These are phyloP conservation scores for Cajanus cajan DNA, from an alignment of 306 rosid genomes.

Conservation along the genomic window DNA sequence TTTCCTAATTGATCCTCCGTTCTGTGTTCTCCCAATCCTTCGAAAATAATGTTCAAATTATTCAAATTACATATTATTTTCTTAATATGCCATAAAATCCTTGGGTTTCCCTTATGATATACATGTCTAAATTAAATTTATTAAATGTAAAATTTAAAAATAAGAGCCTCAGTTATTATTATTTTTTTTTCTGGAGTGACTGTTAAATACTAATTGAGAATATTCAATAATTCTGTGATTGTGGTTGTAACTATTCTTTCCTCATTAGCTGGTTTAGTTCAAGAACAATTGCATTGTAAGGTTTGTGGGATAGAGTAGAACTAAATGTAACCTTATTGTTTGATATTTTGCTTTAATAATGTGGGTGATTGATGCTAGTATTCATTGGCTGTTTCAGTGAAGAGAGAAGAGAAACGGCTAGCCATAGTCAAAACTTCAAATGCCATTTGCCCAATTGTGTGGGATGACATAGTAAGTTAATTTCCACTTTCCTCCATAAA, in stretches of 20 bases:
- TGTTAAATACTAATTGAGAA: slow-evolving; percentile 13
- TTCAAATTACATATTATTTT: slow-evolving; percentile 5
- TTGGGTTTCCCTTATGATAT: slow-evolving; percentile 4
- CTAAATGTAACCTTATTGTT: slow-evolving; percentile 19
- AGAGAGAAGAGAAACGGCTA: slow-evolving; percentile 75
- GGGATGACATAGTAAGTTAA: slow-evolving; percentile 83
- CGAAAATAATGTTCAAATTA: not conserved
- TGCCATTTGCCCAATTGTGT: slow-evolving; percentile 76
- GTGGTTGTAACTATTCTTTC: not conserved
- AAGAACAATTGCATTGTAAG: not conserved
- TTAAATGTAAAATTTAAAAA: not conserved
- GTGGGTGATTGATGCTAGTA: slow-evolving; percentile 2
- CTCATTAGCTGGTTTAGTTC: not conserved
- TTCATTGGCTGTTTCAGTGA: slow-evolving; percentile 55
- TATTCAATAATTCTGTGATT: slow-evolving; percentile 5
- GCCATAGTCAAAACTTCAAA: slow-evolving; percentile 69
- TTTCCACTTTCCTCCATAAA: not conserved
- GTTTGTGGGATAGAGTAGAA: not conserved
- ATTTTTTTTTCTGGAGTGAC: not conserved
- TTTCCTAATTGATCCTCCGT: not conserved
- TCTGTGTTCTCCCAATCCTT: not conserved
- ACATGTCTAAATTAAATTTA: too few relatives aligned
- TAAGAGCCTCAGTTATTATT: not conserved
- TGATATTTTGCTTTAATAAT: slow-evolving; percentile 14
- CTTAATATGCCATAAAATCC: not conserved